Conservation (phyloP, 352 stramenopile species). For the Globisporangium rhizosaccharum region DNA sequence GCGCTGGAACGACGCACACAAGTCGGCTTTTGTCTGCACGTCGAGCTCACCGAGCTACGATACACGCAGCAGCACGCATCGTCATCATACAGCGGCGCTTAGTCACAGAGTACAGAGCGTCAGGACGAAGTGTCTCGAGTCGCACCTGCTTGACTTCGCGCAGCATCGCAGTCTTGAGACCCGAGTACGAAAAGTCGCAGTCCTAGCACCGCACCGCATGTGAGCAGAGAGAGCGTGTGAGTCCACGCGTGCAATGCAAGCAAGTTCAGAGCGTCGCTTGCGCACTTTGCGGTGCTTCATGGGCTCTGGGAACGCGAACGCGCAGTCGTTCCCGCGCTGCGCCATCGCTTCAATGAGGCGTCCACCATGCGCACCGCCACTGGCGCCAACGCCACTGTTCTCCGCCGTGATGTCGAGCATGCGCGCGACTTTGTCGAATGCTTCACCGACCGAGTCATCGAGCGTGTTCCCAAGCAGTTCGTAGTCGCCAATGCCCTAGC, state of each 20-base stretch:
- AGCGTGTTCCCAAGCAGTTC: conserved; percentile 94
- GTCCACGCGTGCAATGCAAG: background rate
- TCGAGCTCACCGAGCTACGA: conserved; percentile 47
- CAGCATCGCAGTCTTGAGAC: conserved; percentile 96
- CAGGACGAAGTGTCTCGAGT: background rate
- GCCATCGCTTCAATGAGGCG: conserved; percentile 94
- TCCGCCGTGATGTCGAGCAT: conserved; percentile 86
- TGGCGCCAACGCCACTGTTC: background rate
- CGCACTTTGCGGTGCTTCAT: conserved; percentile 78
- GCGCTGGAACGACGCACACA: conserved; percentile 93
- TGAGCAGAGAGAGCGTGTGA: background rate
- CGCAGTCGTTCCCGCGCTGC: conserved; percentile 82
- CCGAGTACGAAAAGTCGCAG: conserved; percentile 97
- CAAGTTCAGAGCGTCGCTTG: background rate
- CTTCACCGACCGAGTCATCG: conserved; percentile 97
- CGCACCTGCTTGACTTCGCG: conserved; percentile 60
- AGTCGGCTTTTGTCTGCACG: conserved; percentile 64
- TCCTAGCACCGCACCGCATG: conserved; percentile 36
- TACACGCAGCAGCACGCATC: conserved; percentile 14
- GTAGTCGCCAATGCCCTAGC: conserved; percentile 90
- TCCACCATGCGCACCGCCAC: conserved; percentile 77
- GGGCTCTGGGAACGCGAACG: conserved; percentile 89
- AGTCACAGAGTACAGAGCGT: background rate
- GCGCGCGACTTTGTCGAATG: conserved; percentile 97
- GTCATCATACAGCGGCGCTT: background rate